phyloP scores from a whole-genome alignment of 2,329 filamentous ascomycete species.

The Pestalotiopsis sp. region DNA sequence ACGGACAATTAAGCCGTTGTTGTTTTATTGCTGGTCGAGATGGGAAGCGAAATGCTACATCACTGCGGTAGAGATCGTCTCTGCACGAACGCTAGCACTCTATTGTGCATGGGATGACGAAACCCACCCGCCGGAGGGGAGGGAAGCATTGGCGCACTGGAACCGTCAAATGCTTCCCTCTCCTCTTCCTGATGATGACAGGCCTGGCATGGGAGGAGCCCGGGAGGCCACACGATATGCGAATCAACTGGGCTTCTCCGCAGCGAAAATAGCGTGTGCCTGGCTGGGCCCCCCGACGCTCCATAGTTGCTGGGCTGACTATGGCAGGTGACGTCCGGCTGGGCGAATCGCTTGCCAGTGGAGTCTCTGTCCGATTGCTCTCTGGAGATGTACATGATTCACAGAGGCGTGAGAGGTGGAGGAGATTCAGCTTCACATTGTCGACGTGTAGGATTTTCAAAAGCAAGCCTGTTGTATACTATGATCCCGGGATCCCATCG shows the following conservation, averaged over 20 bases:
- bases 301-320: not conserved
- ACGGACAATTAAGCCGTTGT: not conserved
- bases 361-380: not conserved
- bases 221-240: not conserved
- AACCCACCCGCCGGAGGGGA: not conserved
- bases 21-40: not conserved
- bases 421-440: not conserved
- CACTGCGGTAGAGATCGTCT: not conserved
- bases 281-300: not conserved
- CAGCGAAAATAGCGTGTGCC: not conserved
- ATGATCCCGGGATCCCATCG: not conserved
- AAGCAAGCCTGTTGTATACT: not conserved
- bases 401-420: not conserved
- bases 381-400: too few relatives aligned
- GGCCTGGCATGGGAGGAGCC: not conserved
- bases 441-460: not conserved
- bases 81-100: not conserved
- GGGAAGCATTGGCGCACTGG: not conserved
- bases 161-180: not conserved
- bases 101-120: not conserved
- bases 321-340: not conserved
- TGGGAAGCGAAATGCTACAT: not conserved
- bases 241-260: not conserved
- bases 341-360: not conserved
- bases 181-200: not conserved